Base-by-base conservation (phyloP, 306 rosid species). In the Casuarina cunninghamiana region DNA sequence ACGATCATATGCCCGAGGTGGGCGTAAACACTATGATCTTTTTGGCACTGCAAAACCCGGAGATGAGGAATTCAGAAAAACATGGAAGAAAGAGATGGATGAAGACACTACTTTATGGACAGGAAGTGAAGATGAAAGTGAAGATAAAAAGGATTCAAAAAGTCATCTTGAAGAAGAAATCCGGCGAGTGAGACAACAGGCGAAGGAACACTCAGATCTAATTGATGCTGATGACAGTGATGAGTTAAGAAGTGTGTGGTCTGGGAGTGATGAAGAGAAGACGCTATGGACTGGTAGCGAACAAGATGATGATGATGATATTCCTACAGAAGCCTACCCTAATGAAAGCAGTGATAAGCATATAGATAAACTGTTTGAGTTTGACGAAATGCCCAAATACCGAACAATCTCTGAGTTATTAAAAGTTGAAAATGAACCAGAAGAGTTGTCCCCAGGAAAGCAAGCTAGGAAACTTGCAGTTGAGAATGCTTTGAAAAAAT, bases 271-370 rank as follows among this genome's bases (percentile, higher is more conserved):
- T 60, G 97, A 87, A 71, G 98, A 93, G 85, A 93, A 89, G 85
- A 89, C 97, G n/a, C 79, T 91, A 5, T 93, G 97, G 97, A 93
- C 95, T 6, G 95, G 97, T 19, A 91, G 91, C 77, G 98, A 93
- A 77, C 89, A 87, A 73, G 98, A 93, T 19, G 91, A 83, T 1
- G 98, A 91, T 0, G 85, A 87, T 1, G 97, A 93, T 79, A 76
- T 88, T 83, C 97, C 95, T 13, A 89, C 93, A 4, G 93, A 91
- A 84, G 92, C 98, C 63, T 88, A 88, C 83, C 95, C 95, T 50
- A 89, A 88, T 74, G 95, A 89, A 87, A 81, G 80, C 17, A 88
- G 98, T 79, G 95, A 93, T 69, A 93, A 87, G 82, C 70, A 93
- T 78, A 75, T 93, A 51, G 95, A 93, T 78, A 87, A 87, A 80